These are phyloP conservation scores for Neurospora cerealis DNA, from an alignment of 495 filamentous ascomycete genomes.

Conservation along the genomic window DNA sequence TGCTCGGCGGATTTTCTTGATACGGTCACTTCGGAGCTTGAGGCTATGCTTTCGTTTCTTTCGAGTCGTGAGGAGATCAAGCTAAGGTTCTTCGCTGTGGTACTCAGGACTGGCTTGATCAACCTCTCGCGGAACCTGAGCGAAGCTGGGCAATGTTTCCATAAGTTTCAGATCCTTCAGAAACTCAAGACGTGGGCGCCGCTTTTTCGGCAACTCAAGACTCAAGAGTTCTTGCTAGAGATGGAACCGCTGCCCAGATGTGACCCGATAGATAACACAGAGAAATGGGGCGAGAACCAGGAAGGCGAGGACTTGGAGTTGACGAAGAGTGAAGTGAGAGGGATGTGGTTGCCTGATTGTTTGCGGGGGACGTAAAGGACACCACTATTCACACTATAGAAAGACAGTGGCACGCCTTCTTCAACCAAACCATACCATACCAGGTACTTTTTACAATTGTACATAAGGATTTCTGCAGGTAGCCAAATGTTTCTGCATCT, in stretches of 20 bases:
- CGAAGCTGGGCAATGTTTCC: neutral
- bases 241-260: neutral
- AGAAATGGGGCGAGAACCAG: accelerated
- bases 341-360: neutral
- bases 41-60: neutral
- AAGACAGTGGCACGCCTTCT: too few species aligned
- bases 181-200: neutral
- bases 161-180: neutral
- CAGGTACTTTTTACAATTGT: too few species aligned
- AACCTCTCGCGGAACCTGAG: neutral
- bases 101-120: neutral
- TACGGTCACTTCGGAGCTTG: neutral
- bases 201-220: neutral
- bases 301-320: neutral
- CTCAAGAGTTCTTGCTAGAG: neutral
- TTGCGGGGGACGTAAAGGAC: neutral
- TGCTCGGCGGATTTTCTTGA: neutral
- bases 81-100: neutral
- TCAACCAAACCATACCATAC: too few species aligned
- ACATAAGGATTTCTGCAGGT: neutral
- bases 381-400: too few species aligned
- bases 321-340: neutral
- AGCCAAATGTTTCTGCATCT: neutral
- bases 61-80: neutral
- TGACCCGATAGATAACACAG: neutral